A percentile compares a stretch with the other conserved stretches of the same genome.
Evolutionary conservation across 2,329 filamentous ascomycete species (phyloP).

Genomic region (Neofusicoccum ribis): DNA sequence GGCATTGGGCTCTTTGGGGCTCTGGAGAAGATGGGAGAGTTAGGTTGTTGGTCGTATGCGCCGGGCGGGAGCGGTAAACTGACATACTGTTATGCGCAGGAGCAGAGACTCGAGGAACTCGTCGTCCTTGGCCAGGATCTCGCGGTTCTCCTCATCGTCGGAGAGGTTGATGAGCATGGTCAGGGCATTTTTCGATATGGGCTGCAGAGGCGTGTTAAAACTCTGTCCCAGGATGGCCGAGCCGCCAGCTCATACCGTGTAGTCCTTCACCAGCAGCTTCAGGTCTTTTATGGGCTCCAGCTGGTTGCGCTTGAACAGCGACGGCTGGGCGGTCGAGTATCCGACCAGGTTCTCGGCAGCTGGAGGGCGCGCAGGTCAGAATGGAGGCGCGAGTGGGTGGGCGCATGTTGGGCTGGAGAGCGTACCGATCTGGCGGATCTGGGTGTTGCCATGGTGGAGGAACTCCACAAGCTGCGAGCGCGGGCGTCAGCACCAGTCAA

Average conservation of each 20-base stretch:
- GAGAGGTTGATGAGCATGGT: constrained; percentile 88
- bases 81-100: constrained; percentile 71
- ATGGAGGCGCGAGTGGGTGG: constrained; percentile 26
- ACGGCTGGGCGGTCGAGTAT: constrained; percentile 73
- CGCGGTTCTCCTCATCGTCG: constrained; percentile 72
- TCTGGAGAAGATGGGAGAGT: constrained; percentile 45
- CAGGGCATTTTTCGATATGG: constrained; percentile 89
- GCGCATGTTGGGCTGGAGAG: constrained; percentile 11
- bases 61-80: constrained; percentile 36
- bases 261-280: constrained; percentile 82
- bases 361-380: constrained; percentile 33
- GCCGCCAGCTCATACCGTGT: constrained; percentile 57
- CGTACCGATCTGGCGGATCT: constrained; percentile 78
- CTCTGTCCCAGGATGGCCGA: too few relatives aligned
- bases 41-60: neutral
- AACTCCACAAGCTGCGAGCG: constrained; percentile 77
- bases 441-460: constrained; percentile 86
- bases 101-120: constrained; percentile 76
- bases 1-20: constrained; percentile 74
- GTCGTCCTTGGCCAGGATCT: constrained; percentile 73
- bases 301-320: constrained; percentile 80
- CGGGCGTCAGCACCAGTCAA: neutral
- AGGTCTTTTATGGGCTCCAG: constrained; percentile 80
- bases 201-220: constrained; percentile 47
- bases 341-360: constrained; percentile 85